These are phyloP conservation scores for Bauhinia variegata DNA, from an alignment of 306 rosid genomes.

Conservation along the genomic window DNA sequence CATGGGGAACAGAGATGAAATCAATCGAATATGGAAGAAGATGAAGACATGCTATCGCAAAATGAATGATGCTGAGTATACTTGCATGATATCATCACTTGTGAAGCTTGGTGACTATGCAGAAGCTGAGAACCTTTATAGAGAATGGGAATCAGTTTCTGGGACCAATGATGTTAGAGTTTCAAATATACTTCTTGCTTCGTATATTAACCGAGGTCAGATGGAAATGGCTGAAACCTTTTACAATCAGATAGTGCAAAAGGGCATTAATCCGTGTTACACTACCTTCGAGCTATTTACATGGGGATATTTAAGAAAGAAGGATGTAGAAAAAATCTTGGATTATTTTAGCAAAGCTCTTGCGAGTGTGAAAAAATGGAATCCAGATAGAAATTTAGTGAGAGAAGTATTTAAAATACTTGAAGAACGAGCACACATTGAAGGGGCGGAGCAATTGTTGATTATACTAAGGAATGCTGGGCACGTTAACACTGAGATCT, in stretches of 20 bases:
- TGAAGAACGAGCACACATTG: slow-evolving; percentile 59
- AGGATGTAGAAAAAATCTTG: slow-evolving; percentile 55
- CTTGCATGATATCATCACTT: slow-evolving; percentile 84
- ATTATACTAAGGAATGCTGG: slow-evolving; percentile 60
- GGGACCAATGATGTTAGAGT: slow-evolving; percentile 74
- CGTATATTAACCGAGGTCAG: slow-evolving; percentile 66
- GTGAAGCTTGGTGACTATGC: slow-evolving; percentile 68
- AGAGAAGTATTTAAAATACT: slow-evolving; percentile 59
- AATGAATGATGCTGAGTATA: slow-evolving; percentile 77
- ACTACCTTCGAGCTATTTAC: slow-evolving; percentile 88
- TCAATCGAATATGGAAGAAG: slow-evolving; percentile 71
- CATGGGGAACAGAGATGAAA: slow-evolving; percentile 75
- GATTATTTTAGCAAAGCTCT: slow-evolving; percentile 63
- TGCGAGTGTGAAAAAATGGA: slow-evolving; percentile 76
- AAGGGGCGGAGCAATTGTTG: slow-evolving; percentile 74
- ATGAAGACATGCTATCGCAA: slow-evolving; percentile 65
- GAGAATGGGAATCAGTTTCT: slow-evolving; percentile 77
- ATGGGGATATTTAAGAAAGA: slow-evolving; percentile 66
- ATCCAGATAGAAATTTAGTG: slow-evolving; percentile 54
- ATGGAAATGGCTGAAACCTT: slow-evolving; percentile 71
- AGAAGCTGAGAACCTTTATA: slow-evolving; percentile 76
- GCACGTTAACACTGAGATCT: slow-evolving; percentile 66
- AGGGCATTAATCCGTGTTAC: slow-evolving; percentile 62
- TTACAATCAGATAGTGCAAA: slow-evolving; percentile 48
- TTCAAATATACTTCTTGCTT: slow-evolving; percentile 74